Evolutionary conservation across 192 early-diverging fungal species (phyloP).

Genomic region (Geosiphon pyriformis): DNA sequence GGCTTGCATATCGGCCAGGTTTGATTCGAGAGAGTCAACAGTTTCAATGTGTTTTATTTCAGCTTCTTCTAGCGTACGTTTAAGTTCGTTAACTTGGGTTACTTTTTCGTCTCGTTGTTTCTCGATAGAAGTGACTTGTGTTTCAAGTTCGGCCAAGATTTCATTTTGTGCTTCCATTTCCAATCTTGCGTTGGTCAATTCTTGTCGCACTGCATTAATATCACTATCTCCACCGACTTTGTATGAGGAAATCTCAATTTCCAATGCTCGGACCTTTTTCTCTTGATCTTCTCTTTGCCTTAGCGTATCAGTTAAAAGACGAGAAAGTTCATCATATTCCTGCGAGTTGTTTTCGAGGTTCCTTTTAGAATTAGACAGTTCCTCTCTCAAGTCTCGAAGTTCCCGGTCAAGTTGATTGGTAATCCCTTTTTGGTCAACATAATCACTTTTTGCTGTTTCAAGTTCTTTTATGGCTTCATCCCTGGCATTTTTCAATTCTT

Average conservation of each 20-base stretch:
- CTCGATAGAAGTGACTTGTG: constrained; percentile 13
- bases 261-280: not conserved
- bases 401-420: constrained; percentile 2
- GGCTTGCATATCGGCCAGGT: constrained; percentile 1
- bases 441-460: constrained; percentile 12
- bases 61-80: constrained; percentile 6
- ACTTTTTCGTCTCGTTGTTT: constrained; percentile 7
- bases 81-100: constrained; percentile 8
- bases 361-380: constrained; percentile 1
- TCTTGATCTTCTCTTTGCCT: constrained; percentile 10
- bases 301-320: constrained; percentile 6
- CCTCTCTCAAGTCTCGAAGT: constrained; percentile 6
- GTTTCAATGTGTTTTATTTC: constrained; percentile 17
- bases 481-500: constrained; percentile 7
- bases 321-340: constrained; percentile 15
- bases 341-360: not conserved
- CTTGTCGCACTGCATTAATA: constrained; percentile 2
- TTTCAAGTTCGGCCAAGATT: constrained; percentile 9
- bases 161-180: constrained; percentile 15
- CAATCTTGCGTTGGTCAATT: constrained; percentile 15
- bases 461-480: constrained; percentile 12
- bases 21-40: constrained; percentile 7
- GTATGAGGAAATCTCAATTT: constrained; percentile 19
- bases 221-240: constrained; percentile 11
- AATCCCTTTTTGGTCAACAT: constrained; percentile 17